phyloP scores from a whole-genome alignment of 345 rosid genomes.

The Pseudoturritis turrita region DNA sequence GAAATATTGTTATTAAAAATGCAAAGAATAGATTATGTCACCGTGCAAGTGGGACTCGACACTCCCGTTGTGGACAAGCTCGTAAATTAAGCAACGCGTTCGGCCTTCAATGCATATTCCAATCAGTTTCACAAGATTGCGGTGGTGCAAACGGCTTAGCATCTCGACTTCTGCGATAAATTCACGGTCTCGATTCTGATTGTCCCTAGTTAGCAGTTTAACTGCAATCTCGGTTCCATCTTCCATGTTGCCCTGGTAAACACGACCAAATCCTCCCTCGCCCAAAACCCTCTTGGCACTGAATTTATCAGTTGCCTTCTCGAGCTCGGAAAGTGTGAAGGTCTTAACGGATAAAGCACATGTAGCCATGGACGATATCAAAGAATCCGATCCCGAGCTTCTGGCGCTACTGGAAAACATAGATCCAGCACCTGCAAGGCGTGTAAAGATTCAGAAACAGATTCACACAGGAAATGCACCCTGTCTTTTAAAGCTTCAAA shows the following conservation, averaged over 20 bases:
- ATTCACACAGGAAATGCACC: background rate
- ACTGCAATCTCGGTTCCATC: conserved; percentile 90
- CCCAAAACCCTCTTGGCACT: conserved; percentile 84
- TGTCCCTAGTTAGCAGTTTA: conserved; percentile 79
- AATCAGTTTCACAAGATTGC: conserved; percentile 94
- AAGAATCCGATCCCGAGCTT: conserved; percentile 77
- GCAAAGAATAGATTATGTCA: conserved; percentile 30
- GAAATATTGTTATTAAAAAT: background rate
- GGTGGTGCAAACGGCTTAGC: conserved; percentile 98
- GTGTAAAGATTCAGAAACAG: conserved; percentile 7
- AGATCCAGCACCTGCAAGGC: conserved; percentile 54
- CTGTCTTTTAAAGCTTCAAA: background rate
- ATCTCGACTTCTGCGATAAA: conserved; percentile 97
- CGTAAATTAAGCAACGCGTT: conserved; percentile 86
- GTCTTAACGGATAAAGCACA: conserved; percentile 80
- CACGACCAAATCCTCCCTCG: conserved; percentile 99
- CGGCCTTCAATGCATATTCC: conserved; percentile 95
- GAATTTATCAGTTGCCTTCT: conserved; percentile 86
- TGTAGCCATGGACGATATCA: conserved; percentile 75
- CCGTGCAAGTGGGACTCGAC: conserved; percentile 99
- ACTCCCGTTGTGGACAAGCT: conserved; percentile 92
- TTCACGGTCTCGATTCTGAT: conserved; percentile 89
- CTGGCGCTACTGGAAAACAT: conserved; percentile 59
- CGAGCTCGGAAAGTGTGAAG: conserved; percentile 66
- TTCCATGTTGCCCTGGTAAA: conserved; percentile 69